Percentiles rank a stretch among this genome's conserved stretches.
phyloP scores from a whole-genome alignment of 23 red algal genomes.

The Gracilariopsis chorda region DNA sequence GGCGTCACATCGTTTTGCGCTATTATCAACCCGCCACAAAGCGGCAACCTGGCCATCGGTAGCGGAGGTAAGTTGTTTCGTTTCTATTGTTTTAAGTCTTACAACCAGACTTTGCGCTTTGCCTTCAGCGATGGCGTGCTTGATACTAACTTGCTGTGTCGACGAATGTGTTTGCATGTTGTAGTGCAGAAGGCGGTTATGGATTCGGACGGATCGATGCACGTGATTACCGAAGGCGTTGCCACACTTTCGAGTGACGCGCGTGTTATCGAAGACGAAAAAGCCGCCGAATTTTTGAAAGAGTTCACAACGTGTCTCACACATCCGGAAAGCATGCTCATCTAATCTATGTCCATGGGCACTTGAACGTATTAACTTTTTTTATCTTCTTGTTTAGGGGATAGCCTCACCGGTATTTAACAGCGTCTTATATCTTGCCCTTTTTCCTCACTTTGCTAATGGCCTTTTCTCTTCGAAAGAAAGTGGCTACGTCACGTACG shows the following conservation, averaged over 20 bases:
- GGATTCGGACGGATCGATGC: slow-evolving; percentile 13
- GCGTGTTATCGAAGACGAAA: slow-evolving; percentile 39
- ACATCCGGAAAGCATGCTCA: slow-evolving; percentile 41
- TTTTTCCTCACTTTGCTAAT: not conserved
- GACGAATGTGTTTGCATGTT: too few species aligned
- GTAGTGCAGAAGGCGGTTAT: slow-evolving; percentile 15
- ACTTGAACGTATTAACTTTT: not conserved
- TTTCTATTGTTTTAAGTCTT: too few species aligned
- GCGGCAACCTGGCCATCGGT: slow-evolving; percentile 88
- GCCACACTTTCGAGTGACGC: slow-evolving; percentile 61
- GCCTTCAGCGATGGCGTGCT: too few species aligned
- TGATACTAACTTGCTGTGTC: too few species aligned
- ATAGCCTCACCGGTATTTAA: too few species aligned
- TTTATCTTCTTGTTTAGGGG: too few species aligned
- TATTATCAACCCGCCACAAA: slow-evolving; percentile 97
- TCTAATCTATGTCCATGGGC: not conserved
- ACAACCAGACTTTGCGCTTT: too few species aligned
- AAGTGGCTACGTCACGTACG: not conserved
- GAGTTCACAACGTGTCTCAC: slow-evolving; percentile 51
- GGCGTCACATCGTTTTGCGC: slow-evolving; percentile 79
- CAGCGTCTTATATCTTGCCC: not conserved
- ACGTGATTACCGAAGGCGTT: slow-evolving; percentile 8
- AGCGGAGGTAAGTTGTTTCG: slow-evolving; percentile 22
- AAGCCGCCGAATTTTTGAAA: slow-evolving; percentile 64
- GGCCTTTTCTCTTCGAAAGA: slow-evolving; percentile 1